Percentiles rank a stretch among this genome's conserved stretches.
phyloP scores from a whole-genome alignment of 2,329 filamentous ascomycete species.

The Pseudohalonectria lignicola region DNA sequence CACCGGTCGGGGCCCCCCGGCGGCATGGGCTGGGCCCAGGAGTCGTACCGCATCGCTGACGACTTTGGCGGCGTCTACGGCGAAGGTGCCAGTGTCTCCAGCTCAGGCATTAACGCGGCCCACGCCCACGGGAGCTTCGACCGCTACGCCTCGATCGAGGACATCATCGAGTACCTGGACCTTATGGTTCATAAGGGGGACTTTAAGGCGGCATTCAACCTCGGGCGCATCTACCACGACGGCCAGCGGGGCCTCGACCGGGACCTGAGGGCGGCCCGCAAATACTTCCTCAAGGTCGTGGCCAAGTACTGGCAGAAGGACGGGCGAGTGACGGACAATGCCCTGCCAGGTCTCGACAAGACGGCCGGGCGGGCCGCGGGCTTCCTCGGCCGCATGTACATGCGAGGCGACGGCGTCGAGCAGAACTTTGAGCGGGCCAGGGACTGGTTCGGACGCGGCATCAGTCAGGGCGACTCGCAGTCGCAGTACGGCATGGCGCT shows the following conservation, averaged over 20 bases:
- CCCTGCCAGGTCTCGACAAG: constrained; percentile 62
- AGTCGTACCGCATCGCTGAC: constrained; percentile 80
- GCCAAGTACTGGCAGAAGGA: constrained; percentile 73
- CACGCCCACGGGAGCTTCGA: constrained; percentile 65
- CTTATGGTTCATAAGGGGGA: constrained; percentile 85
- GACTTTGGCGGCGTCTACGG: constrained; percentile 89
- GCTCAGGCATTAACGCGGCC: constrained; percentile 73
- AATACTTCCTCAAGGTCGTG: constrained; percentile 72
- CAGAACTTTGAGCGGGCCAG: constrained; percentile 69
- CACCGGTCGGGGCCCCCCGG: constrained; percentile 85
- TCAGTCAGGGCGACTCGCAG: constrained; percentile 64
- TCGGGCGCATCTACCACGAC: constrained; percentile 82
- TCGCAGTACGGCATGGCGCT: constrained; percentile 78
- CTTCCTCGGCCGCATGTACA: constrained; percentile 78
- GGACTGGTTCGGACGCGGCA: constrained; percentile 75
- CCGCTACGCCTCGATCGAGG: constrained; percentile 76
- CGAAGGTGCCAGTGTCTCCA: constrained; percentile 83
- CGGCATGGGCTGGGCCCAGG: constrained; percentile 64
- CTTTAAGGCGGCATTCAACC: constrained; percentile 73
- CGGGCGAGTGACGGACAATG: constrained; percentile 61
- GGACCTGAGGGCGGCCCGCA: constrained; percentile 62
- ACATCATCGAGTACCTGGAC: constrained; percentile 89
- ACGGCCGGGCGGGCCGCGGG: constrained; percentile 75
- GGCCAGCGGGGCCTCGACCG: constrained; percentile 65
- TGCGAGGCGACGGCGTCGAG: constrained; percentile 74